These are phyloP conservation scores for Aspergillus alliaceus DNA, from an alignment of 2,329 filamentous ascomycete species.

Conservation along the genomic window DNA sequence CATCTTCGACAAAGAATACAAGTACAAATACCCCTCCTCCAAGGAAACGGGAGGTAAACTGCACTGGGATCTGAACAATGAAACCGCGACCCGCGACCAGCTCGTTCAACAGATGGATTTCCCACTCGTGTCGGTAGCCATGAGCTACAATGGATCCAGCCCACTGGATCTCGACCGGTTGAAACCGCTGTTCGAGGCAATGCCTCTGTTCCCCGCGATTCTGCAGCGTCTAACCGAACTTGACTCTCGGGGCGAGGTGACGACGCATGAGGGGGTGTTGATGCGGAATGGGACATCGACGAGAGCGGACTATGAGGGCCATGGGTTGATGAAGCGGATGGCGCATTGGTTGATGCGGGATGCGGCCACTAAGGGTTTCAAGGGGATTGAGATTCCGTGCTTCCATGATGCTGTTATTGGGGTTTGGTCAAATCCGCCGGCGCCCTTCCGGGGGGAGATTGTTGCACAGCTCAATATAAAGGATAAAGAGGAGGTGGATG, in stretches of 20 bases:
- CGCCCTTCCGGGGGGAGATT: constrained; percentile 1
- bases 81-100: not conserved
- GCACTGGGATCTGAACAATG: not conserved
- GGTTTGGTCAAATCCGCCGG: constrained; percentile 4
- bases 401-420: constrained; percentile 5
- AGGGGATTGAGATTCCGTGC: constrained; percentile 3
- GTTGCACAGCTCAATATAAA: not conserved
- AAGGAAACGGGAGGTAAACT: not conserved
- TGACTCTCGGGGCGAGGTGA: not conserved
- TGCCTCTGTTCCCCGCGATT: not conserved
- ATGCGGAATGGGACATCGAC: constrained; percentile 8
- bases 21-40: constrained; percentile 3
- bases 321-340: constrained; percentile 5
- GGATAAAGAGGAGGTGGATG: not conserved
- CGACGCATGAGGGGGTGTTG: not conserved
- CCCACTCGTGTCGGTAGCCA: constrained; percentile 6
- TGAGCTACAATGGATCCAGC: not conserved
- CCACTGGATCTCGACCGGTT: constrained; percentile 1
- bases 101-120: constrained; percentile 8
- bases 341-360: constrained; percentile 9
- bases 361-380: not conserved
- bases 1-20: constrained; percentile 10
- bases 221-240: not conserved
- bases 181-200: not conserved
- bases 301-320: not conserved